phyloP scores from a whole-genome alignment of 1,284 basidiomycete species.

The Vanrija humicola region DNA sequence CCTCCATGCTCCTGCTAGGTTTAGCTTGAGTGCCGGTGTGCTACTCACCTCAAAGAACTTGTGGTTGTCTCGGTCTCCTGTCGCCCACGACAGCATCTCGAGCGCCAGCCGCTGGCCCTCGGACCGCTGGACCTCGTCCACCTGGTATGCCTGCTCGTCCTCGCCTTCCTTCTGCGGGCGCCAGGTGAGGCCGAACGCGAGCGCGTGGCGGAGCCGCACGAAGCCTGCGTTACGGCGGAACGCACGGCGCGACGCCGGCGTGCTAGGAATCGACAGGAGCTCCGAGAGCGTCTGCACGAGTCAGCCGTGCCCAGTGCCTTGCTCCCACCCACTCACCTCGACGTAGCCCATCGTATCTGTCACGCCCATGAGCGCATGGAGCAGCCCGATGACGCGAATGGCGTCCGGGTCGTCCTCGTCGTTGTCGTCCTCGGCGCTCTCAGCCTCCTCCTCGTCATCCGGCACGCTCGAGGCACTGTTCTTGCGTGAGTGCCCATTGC shows the following conservation, averaged over 20 bases:
- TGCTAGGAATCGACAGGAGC: constrained; percentile 25
- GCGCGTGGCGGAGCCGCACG: constrained; percentile 18
- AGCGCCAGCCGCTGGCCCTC: constrained; percentile 39
- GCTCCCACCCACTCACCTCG: constrained; percentile 27
- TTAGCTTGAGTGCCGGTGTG: neutral
- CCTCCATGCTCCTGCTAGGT: constrained; percentile 26
- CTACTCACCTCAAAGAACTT: constrained; percentile 29
- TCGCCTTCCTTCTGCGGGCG: constrained; percentile 8
- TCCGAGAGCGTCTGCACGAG: constrained; percentile 34
- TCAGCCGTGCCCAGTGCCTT: neutral
- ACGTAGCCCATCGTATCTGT: constrained; percentile 31
- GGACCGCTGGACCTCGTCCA: constrained; percentile 39
- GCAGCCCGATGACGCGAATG: constrained; percentile 25
- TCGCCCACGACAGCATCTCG: constrained; percentile 37
- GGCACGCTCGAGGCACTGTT: neutral
- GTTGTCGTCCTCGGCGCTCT: constrained; percentile 16
- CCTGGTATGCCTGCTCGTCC: constrained; percentile 32
- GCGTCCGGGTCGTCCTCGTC: constrained; percentile 34
- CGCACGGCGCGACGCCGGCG: constrained; percentile 20
- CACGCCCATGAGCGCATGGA: constrained; percentile 24
- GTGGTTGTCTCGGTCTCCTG: constrained; percentile 28
- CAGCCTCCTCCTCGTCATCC: constrained; percentile 17
- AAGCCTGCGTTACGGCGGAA: constrained; percentile 36
- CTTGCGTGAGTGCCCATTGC: neutral
- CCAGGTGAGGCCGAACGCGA: constrained; percentile 25